Evolutionary conservation across 768 basidiomycete genomes (phyloP).

Genomic region (Dictyophora rubrovolvata): DNA sequence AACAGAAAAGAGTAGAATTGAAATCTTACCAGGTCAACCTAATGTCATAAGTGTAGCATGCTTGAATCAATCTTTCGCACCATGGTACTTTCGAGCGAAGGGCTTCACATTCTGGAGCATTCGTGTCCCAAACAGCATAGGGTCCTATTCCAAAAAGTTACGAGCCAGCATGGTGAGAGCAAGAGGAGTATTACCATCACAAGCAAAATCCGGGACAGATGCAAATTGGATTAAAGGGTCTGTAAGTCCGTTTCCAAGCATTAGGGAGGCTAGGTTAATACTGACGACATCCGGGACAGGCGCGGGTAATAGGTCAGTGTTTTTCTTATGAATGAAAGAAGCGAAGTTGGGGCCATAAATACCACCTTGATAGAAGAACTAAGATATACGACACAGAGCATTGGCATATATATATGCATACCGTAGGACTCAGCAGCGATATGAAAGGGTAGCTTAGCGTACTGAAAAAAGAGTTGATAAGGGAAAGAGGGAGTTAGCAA

Average conservation of each 20-base stretch:
- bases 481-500: neutral
- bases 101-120: slow-evolving; percentile 55
- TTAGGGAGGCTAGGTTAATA: slow-evolving; percentile 74
- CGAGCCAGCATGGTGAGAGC: slow-evolving; percentile 16
- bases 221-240: slow-evolving; percentile 77
- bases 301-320: slow-evolving; percentile 42
- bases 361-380: slow-evolving; percentile 31
- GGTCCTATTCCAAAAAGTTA: slow-evolving; percentile 30
- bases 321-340: slow-evolving; percentile 68
- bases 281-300: slow-evolving; percentile 42
- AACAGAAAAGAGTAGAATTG: neutral
- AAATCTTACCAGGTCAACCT: slow-evolving; percentile 37
- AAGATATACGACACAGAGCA: neutral
- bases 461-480: slow-evolving; percentile 19
- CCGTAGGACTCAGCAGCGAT: slow-evolving; percentile 73
- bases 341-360: slow-evolving; percentile 83
- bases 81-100: slow-evolving; percentile 56
- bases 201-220: slow-evolving; percentile 69
- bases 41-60: slow-evolving; percentile 55
- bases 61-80: slow-evolving; percentile 63
- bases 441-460: slow-evolving; percentile 61
- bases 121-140: slow-evolving; percentile 64
- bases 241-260: slow-evolving; percentile 84
- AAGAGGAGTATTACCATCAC: slow-evolving; percentile 34
- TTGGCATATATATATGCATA: neutral